These are phyloP conservation scores for Moesziomyces antarcticus DNA, from an alignment of 1,284 basidiomycete species.

Conservation along the genomic window DNA sequence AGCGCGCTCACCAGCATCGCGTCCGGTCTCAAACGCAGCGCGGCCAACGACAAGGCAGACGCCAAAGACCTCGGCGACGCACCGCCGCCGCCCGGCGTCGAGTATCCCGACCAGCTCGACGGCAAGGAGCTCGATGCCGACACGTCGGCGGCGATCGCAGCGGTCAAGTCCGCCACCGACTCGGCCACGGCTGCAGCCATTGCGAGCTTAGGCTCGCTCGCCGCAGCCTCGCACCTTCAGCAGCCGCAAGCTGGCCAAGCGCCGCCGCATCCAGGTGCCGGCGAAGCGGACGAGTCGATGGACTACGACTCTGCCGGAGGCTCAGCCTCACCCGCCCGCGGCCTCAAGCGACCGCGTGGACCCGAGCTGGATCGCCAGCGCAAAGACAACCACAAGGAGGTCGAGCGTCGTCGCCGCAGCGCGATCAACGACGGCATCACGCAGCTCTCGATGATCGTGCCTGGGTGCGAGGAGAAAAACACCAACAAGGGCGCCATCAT, in stretches of 20 bases:
- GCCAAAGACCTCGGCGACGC: slow-evolving; percentile 27
- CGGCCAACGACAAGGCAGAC: slow-evolving; percentile 8
- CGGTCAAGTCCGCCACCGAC: slow-evolving; percentile 43
- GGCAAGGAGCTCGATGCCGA: slow-evolving; percentile 20
- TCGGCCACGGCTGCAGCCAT: slow-evolving; percentile 58
- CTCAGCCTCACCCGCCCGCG: slow-evolving; percentile 10
- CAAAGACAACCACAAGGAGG: slow-evolving; percentile 78
- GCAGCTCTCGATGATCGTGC: slow-evolving; percentile 87
- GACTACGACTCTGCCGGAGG: slow-evolving; percentile 16
- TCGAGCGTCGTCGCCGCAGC: slow-evolving; percentile 89
- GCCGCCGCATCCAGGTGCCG: slow-evolving; percentile 10
- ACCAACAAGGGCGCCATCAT: slow-evolving; percentile 84
- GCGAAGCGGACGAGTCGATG: slow-evolving; percentile 11
- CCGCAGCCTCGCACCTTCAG: slow-evolving; percentile 31
- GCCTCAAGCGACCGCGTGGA: slow-evolving; percentile 43
- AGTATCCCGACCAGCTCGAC: slow-evolving; percentile 16
- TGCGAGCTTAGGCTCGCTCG: slow-evolving; percentile 56
- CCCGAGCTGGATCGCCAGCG: slow-evolving; percentile 60
- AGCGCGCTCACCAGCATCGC: slow-evolving; percentile 60
- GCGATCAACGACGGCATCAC: slow-evolving; percentile 97
- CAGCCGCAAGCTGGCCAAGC: slow-evolving; percentile 15
- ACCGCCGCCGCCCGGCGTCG: slow-evolving; percentile 40
- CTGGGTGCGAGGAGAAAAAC: slow-evolving; percentile 80
- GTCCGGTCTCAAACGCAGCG: slow-evolving; percentile 54
- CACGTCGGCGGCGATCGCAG: slow-evolving; percentile 25